Conservation (phyloP, 2,329 filamentous ascomycete species). For the Diaporthe velutina region DNA sequence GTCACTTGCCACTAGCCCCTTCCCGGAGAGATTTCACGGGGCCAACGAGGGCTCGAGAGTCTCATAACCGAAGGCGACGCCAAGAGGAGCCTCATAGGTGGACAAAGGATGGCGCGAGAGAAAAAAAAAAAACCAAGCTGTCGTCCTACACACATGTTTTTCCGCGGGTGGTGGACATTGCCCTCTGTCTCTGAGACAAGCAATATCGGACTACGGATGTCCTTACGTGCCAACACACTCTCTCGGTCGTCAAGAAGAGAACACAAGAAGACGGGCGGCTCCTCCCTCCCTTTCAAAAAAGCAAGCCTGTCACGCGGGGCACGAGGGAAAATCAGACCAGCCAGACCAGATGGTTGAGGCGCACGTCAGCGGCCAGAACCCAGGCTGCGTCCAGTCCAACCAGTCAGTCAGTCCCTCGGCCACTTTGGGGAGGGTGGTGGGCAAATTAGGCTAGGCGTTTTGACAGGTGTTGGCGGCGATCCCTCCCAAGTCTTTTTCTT, state of each 20-base stretch:
- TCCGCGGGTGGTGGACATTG: neutral
- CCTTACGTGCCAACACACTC: neutral
- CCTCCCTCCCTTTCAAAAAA: neutral
- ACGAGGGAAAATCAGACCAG: conserved; percentile 14
- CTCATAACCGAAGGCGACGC: neutral
- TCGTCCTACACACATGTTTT: neutral
- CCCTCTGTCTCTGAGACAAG: conserved; percentile 13
- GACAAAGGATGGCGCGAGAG: conserved; percentile 6
- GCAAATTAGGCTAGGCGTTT: conserved; percentile 7
- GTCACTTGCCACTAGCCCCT: conserved; percentile 1
- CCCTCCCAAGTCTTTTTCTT: neutral
- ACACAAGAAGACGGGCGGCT: neutral
- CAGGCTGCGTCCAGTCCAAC: neutral
- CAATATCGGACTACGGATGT: conserved; percentile 1
- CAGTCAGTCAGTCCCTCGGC: neutral
- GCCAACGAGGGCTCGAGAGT: conserved; percentile 10
- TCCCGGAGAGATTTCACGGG: neutral
- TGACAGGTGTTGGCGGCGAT: conserved; percentile 17
- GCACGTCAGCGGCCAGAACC: neutral
- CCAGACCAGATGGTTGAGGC: neutral
- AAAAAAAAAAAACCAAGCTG: too few relatives aligned
- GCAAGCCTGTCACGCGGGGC: conserved; percentile 25
- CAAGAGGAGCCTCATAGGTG: conserved; percentile 20
- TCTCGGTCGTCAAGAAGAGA: neutral
- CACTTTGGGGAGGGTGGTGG: neutral